Evolutionary conservation across 2,329 filamentous ascomycete species (phyloP).

Genomic region (Emmonsiellopsis sp.): DNA sequence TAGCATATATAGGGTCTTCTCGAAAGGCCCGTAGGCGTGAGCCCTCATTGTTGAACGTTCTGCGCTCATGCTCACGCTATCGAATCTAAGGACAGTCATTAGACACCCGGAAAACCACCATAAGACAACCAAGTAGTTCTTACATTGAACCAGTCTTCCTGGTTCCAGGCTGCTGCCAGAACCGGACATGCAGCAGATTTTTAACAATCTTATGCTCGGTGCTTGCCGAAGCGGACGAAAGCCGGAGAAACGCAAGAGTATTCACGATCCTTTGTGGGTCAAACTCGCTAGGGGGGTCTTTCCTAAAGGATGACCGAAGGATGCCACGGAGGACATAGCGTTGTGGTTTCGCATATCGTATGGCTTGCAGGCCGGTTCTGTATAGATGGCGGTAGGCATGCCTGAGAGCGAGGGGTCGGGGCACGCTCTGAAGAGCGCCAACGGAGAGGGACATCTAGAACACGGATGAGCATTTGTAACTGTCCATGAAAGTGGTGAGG

Average conservation of each 20-base stretch:
- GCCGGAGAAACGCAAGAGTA: constrained; percentile 36
- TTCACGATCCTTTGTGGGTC: constrained; percentile 32
- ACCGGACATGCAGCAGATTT: constrained; percentile 35
- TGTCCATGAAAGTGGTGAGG: neutral
- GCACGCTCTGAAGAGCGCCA: constrained; percentile 7
- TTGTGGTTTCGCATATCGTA: constrained; percentile 49
- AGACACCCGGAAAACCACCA: neutral
- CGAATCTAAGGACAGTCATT: neutral
- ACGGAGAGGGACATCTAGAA: constrained; percentile 10
- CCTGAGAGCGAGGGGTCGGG: constrained; percentile 26
- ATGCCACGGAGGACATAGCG: constrained; percentile 43
- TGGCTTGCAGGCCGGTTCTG: constrained; percentile 42
- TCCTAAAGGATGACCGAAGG: constrained; percentile 34
- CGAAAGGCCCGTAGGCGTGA: constrained; percentile 29
- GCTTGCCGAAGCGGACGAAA: constrained; percentile 29
- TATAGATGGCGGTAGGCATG: constrained; percentile 51
- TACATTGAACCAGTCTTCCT: constrained; percentile 1
- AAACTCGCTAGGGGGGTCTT: constrained; percentile 26
- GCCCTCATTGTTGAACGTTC: neutral
- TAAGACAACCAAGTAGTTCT: too few relatives aligned
- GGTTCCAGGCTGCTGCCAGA: constrained; percentile 29
- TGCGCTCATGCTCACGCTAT: neutral
- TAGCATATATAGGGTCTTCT: constrained; percentile 35
- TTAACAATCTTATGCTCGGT: constrained; percentile 40
- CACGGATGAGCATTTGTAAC: neutral